phyloP scores from a whole-genome alignment of 306 rosid genomes.

The Potentilla sterilis region DNA sequence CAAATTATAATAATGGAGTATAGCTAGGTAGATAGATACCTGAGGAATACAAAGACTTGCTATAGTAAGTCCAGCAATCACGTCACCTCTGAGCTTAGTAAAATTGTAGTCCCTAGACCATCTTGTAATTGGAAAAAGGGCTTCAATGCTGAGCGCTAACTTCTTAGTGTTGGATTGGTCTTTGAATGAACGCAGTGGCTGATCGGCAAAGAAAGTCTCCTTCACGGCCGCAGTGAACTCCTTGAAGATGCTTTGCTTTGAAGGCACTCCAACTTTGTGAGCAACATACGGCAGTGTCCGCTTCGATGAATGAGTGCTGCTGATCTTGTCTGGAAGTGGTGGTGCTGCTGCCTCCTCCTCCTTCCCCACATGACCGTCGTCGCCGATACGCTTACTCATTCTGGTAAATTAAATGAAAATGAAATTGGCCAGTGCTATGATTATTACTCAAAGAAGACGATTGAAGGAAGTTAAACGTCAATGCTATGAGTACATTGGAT shows the following conservation, averaged over 20 bases:
- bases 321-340: not conserved
- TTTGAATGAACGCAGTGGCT: slow-evolving; percentile 48
- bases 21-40: too few relatives aligned
- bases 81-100: slow-evolving; percentile 47
- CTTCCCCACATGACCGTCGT: not conserved
- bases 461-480: not conserved
- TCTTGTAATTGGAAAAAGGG: slow-evolving; percentile 52
- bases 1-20: too few relatives aligned
- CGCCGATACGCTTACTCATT: slow-evolving; percentile 6
- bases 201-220: slow-evolving; percentile 35
- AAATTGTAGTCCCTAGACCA: slow-evolving; percentile 55
- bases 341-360: not conserved
- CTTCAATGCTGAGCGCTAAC: slow-evolving; percentile 39
- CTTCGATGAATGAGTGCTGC: not conserved
- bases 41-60: slow-evolving; percentile 87
- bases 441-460: not conserved
- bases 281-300: not conserved
- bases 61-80: slow-evolving; percentile 59
- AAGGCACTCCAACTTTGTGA: slow-evolving; percentile 33
- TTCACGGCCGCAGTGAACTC: slow-evolving; percentile 24
- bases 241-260: slow-evolving; percentile 15
- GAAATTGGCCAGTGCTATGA: not conserved
- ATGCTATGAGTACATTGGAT: not conserved
- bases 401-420: not conserved
- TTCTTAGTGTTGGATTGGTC: slow-evolving; percentile 32